These are phyloP conservation scores for Pythium pectinolyticum DNA, from an alignment of 352 stramenopile species.

Conservation along the genomic window DNA sequence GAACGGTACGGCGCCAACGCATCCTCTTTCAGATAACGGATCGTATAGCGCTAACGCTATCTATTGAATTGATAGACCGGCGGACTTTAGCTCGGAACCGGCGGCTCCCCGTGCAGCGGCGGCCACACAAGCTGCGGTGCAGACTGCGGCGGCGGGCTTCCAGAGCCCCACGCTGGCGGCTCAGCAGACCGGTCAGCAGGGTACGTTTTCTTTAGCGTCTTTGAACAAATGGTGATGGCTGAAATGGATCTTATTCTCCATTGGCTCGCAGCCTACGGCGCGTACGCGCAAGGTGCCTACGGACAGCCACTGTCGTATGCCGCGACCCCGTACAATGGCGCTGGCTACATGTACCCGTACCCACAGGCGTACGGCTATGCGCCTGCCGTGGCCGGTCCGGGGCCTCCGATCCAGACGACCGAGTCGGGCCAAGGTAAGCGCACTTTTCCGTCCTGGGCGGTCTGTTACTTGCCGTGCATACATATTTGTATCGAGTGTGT, in stretches of 20 bases:
- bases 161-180: conserved; percentile 18
- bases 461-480: too few species aligned
- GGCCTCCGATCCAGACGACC: conserved; percentile 87
- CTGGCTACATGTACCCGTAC: conserved; percentile 87
- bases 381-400: conserved; percentile 79
- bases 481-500: conserved; percentile 14
- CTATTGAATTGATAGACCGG: too few species aligned
- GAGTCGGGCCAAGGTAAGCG: conserved; percentile 83
- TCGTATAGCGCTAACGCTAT: conserved; percentile 23
- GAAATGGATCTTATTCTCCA: background rate
- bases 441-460: conserved; percentile 7
- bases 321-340: conserved; percentile 62
- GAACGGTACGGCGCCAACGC: conserved; percentile 73
- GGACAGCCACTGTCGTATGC: conserved; percentile 74
- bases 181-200: conserved; percentile 33
- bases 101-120: conserved; percentile 18
- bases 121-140: conserved; percentile 37
- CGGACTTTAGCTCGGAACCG: too few species aligned
- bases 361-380: conserved; percentile 82
- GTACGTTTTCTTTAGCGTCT: conserved; percentile 35
- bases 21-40: background rate
- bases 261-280: conserved; percentile 48
- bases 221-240: background rate
- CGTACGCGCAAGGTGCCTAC: conserved; percentile 69
- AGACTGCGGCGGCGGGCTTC: conserved; percentile 31